Evolutionary conservation across 345 rosid genomes (phyloP), one percentile per base, ranked within the genome.

Genomic region (Gossypium ekmanianum): DNA sequence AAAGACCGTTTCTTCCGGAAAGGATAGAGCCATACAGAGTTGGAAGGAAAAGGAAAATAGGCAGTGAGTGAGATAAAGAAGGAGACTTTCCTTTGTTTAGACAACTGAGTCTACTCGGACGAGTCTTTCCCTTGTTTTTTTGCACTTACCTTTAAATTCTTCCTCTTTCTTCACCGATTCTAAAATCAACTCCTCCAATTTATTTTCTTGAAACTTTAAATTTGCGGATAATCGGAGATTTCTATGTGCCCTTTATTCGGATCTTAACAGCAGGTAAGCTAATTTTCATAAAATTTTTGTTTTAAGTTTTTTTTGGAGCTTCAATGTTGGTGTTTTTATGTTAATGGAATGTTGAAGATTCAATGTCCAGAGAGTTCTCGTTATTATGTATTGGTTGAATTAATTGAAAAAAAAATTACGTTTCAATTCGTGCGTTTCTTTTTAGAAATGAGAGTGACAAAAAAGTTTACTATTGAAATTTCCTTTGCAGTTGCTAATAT

Each of bases 201-300:
- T 69, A 26, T 29, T 16, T 54, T 41, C 8, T 20, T 14, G 64
- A 48, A 16, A 13, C 18, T 44, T 59, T 3, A 20, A 72, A 44
- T 59, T 13, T 9, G 56, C 17, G 54, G 10, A 20, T 69, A 69
- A 51, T 51, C 61, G 26, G 45, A 68, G 65, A 26, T 79, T 45
- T 34, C 62, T 18, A 75, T 16, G 13, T 51, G 20, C 41, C 29
- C 18, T 72, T 79, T 20, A 20, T 47, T 66, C 81, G 72, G 89
- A 87, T 87, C 85, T 82, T 69, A 65, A 39, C 20, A 69, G 65
- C 79, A 57, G 85, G 87, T 89, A 45, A 82, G 88, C 69, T 71
- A 13, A 41, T 56, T 12, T 5, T 43, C 17, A 34, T 41, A 26
- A 11, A 61, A 43, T 44, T 44, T 13, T 10, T 7, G 17, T 59